A percentile compares a stretch with the other conserved stretches of the same genome.
phyloP scores from a whole-genome alignment of 1,284 basidiomycete genomes.

The Ustilago esculenta region DNA sequence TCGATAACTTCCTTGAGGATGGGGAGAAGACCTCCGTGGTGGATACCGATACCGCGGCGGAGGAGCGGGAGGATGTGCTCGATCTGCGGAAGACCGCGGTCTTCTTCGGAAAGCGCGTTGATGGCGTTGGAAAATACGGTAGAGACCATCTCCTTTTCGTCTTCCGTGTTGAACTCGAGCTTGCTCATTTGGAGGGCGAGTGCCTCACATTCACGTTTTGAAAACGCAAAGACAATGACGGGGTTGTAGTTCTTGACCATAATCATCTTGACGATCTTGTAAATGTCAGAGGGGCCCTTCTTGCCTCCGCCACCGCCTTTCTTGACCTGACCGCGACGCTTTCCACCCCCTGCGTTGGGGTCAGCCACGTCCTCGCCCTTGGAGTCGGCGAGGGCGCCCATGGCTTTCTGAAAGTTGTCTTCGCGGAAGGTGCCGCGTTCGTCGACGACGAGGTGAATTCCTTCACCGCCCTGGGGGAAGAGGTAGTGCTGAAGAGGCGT shows the following conservation, averaged over 20 bases:
- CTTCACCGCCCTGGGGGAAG: conserved; percentile 94
- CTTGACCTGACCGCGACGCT: conserved; percentile 80
- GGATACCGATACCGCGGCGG: conserved; percentile 95
- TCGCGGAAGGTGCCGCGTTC: conserved; percentile 96
- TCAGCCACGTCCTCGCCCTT: conserved; percentile 91
- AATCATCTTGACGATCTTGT: conserved; percentile 98
- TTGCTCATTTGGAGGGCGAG: conserved; percentile 92
- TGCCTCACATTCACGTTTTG: conserved; percentile 95
- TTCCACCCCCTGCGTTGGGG: conserved; percentile 73
- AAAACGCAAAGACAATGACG: conserved; percentile 98
- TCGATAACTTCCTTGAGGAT: conserved; percentile 99
- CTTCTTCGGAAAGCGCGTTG: conserved; percentile 84
- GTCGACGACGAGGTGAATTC: conserved; percentile 97
- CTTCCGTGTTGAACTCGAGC: conserved; percentile 92
- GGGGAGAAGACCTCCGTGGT: conserved; percentile 96
- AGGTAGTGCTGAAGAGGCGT: conserved; percentile 98
- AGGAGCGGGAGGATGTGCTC: conserved; percentile 90
- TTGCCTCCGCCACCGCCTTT: conserved; percentile 88
- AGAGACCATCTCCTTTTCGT: conserved; percentile 87
- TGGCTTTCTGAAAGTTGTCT: conserved; percentile 97
- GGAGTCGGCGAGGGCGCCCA: conserved; percentile 84
- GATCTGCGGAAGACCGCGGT: conserved; percentile 92
- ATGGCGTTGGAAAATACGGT: conserved; percentile 96
- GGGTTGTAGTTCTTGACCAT: conserved; percentile 98
- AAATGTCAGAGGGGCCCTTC: conserved; percentile 98